Conservation (phyloP, 192 early-diverging fungal species). For the Umbelopsis isabellina region DNA sequence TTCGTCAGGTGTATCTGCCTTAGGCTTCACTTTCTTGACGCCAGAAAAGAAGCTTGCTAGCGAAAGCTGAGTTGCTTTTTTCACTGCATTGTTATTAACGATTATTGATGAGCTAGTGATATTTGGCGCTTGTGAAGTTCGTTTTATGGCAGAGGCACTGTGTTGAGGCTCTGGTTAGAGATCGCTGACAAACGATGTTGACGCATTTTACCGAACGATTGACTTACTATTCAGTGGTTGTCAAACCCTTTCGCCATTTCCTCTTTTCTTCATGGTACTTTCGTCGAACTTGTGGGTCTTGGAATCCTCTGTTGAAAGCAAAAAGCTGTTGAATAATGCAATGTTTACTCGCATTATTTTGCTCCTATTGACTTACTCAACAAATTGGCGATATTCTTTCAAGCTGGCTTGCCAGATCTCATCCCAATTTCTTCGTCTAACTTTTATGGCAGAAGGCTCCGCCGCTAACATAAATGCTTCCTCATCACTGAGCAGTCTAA, state of each 20-base stretch:
- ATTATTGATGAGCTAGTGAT: not conserved
- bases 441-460: conserved; percentile 10
- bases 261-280: conserved; percentile 28
- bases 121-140: not conserved
- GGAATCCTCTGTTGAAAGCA: conserved; percentile 19
- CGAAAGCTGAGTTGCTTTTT: conserved; percentile 16
- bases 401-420: conserved; percentile 32
- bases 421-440: conserved; percentile 20
- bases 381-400: conserved; percentile 26
- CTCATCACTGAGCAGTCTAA: conserved; percentile 5
- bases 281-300: conserved; percentile 19
- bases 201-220: not conserved
- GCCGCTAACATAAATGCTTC: conserved; percentile 8
- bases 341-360: not conserved
- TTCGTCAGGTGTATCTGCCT: conserved; percentile 45
- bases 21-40: conserved; percentile 34
- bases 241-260: conserved; percentile 33
- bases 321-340: not conserved
- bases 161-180: too few relatives aligned
- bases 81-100: not conserved
- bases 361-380: conserved; percentile 22
- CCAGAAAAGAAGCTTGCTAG: conserved; percentile 44
- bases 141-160: too few relatives aligned
- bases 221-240: conserved; percentile 37
- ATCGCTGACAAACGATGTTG: not conserved